A percentile compares a stretch with the other conserved stretches of the same genome.
phyloP scores from a whole-genome alignment of 1,284 basidiomycete species.

The Volvariella volvacea region DNA sequence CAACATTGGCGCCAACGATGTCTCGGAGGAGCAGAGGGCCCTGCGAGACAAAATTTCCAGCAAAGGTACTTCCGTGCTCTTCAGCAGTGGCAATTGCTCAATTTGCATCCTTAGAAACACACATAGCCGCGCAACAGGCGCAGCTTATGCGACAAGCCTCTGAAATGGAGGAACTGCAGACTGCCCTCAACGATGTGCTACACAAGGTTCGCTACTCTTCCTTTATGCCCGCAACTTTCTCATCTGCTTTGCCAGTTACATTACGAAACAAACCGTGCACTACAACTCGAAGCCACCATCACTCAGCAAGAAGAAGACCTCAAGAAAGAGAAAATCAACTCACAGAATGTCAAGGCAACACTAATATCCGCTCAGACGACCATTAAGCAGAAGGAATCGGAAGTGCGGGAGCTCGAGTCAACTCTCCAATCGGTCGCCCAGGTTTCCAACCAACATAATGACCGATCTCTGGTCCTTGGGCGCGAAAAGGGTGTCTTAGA shows the following conservation, averaged over 20 bases:
- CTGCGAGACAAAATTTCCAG: conserved; percentile 54
- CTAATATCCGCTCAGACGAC: conserved; percentile 42
- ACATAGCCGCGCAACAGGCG: conserved; percentile 50
- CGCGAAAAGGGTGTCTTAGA: conserved; percentile 50
- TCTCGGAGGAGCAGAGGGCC: conserved; percentile 51
- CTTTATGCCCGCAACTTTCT: conserved; percentile 3
- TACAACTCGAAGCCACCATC: conserved; percentile 48
- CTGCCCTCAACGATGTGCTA: conserved; percentile 47
- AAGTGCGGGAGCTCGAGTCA: conserved; percentile 47
- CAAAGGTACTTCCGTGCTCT: conserved; percentile 40
- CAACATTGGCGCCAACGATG: conserved; percentile 52
- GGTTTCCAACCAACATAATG: conserved; percentile 40
- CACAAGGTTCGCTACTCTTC: conserved; percentile 44
- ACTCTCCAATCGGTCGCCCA: conserved; percentile 51
- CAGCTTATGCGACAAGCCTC: conserved; percentile 47
- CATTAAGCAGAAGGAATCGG: conserved; percentile 41
- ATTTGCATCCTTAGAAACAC: conserved; percentile 35
- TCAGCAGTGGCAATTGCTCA: neutral
- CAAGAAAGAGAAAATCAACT: conserved; percentile 44
- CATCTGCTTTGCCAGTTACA: conserved; percentile 36
- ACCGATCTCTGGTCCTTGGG: conserved; percentile 39
- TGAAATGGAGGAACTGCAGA: conserved; percentile 47
- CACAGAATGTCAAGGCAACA: conserved; percentile 48
- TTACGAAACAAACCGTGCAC: conserved; percentile 47
- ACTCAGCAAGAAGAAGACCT: conserved; percentile 44